A percentile compares a stretch with the other conserved stretches of the same genome.
Evolutionary conservation across 495 filamentous ascomycete genomes (phyloP).

Genomic region (Neurospora terricola): DNA sequence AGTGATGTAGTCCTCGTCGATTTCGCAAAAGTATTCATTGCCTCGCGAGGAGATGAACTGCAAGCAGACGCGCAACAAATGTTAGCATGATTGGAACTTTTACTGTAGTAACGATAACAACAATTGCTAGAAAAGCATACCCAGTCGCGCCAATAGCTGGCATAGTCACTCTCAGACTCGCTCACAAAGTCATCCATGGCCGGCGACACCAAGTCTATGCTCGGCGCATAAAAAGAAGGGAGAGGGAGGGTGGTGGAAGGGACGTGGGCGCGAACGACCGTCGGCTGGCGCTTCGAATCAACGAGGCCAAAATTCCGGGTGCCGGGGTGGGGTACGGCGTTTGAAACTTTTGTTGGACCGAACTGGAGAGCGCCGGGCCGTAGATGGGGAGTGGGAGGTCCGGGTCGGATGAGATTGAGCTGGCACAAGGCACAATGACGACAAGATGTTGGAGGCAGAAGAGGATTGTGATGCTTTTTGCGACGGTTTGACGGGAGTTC

Average conservation of each 20-base stretch:
- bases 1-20: constrained; percentile 97
- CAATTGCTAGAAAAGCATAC: constrained; percentile 45
- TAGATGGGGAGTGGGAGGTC: neutral
- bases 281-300: neutral
- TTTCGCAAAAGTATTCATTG: constrained; percentile 99
- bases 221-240: neutral
- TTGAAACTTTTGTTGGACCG: neutral
- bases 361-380: neutral
- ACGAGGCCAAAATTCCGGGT: neutral
- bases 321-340: neutral
- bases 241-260: neutral
- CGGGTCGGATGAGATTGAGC: neutral
- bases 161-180: constrained; percentile 97
- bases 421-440: neutral
- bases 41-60: constrained; percentile 96
- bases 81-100: neutral
- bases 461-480: neutral
- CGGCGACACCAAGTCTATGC: neutral
- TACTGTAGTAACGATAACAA: neutral
- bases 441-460: neutral
- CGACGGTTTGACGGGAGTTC: neutral
- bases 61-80: neutral
- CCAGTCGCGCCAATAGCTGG: constrained; percentile 99
- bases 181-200: constrained; percentile 92
- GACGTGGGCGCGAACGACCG: neutral